Evolutionary conservation across 2,329 filamentous ascomycete genomes (phyloP).

Genomic region (Monosporascus sp.): DNA sequence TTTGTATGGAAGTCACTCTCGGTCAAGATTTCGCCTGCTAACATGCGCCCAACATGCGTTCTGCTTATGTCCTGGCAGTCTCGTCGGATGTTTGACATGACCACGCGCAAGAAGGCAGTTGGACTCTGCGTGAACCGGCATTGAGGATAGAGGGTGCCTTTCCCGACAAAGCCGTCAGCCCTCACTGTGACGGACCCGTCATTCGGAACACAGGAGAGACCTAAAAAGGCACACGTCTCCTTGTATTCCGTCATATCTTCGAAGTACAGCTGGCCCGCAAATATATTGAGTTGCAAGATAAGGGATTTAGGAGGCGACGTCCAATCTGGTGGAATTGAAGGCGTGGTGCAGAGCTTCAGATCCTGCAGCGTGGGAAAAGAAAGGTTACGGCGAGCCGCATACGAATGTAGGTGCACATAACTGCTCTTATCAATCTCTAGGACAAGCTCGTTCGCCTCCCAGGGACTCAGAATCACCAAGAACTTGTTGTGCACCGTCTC

Average conservation of each 20-base stretch:
- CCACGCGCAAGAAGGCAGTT: slow-evolving; percentile 1
- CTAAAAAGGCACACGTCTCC: slow-evolving; percentile 44
- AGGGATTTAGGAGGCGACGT: slow-evolving; percentile 6
- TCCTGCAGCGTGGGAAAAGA: slow-evolving; percentile 7
- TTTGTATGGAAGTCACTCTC: slow-evolving; percentile 1
- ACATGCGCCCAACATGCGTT: slow-evolving; percentile 7
- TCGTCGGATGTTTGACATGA: slow-evolving; percentile 6
- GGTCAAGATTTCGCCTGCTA: slow-evolving; percentile 3
- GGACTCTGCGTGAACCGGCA: slow-evolving; percentile 22
- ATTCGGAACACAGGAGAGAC: slow-evolving; percentile 32
- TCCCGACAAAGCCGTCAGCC: slow-evolving; percentile 27
- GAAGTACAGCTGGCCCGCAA: slow-evolving; percentile 64
- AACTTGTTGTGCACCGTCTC: background rate
- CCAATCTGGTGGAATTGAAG: slow-evolving; percentile 1
- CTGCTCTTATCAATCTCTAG: slow-evolving; percentile 4
- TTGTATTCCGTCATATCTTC: slow-evolving; percentile 47
- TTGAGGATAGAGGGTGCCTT: background rate
- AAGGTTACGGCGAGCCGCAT: slow-evolving; percentile 11
- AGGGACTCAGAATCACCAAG: slow-evolving; percentile 21
- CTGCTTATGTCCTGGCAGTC: slow-evolving; percentile 4
- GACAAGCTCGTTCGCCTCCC: slow-evolving; percentile 16
- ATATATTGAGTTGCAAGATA: slow-evolving; percentile 52
- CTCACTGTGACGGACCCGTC: slow-evolving; percentile 10
- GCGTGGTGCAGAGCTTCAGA: slow-evolving; percentile 15
- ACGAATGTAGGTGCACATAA: slow-evolving; percentile 13